Conservation (phyloP, 202 grass and related monocot genomes). For the Alloteropsis angusta region DNA sequence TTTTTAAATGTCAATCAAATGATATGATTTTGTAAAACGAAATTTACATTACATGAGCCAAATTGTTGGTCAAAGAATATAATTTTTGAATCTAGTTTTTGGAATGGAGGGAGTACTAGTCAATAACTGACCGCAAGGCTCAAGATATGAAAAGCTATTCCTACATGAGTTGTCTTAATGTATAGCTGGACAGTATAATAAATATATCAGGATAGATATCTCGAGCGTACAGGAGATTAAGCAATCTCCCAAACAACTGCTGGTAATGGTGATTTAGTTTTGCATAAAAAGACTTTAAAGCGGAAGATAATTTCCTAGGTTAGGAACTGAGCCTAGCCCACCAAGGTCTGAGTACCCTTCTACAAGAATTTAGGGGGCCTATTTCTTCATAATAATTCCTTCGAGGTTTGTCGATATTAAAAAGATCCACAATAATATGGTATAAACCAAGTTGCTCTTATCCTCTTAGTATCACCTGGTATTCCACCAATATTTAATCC, state of each 20-base stretch:
- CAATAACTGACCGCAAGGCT: neutral
- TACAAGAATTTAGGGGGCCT: neutral
- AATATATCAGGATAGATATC: neutral
- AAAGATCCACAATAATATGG: neutral
- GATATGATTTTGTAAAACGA: too few relatives aligned
- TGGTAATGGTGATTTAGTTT: conserved; percentile 9
- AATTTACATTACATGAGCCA: neutral
- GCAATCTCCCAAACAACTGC: conserved; percentile 1
- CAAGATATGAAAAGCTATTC: neutral
- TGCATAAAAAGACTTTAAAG: conserved; percentile 2
- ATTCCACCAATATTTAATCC: neutral
- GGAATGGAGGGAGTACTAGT: neutral
- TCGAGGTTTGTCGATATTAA: neutral
- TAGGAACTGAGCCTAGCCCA: neutral
- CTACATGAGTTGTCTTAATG: neutral
- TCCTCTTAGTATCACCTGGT: neutral
- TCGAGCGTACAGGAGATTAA: neutral
- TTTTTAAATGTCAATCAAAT: neutral
- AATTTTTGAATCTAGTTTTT: neutral
- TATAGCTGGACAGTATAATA: neutral
- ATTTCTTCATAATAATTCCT: neutral
- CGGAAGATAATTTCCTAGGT: conserved; percentile 3
- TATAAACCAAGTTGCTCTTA: neutral
- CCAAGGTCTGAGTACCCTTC: neutral
- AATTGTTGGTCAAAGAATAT: neutral